Conservation (phyloP, 352 stramenopile genomes). For the Globisporangium perplexum region DNA sequence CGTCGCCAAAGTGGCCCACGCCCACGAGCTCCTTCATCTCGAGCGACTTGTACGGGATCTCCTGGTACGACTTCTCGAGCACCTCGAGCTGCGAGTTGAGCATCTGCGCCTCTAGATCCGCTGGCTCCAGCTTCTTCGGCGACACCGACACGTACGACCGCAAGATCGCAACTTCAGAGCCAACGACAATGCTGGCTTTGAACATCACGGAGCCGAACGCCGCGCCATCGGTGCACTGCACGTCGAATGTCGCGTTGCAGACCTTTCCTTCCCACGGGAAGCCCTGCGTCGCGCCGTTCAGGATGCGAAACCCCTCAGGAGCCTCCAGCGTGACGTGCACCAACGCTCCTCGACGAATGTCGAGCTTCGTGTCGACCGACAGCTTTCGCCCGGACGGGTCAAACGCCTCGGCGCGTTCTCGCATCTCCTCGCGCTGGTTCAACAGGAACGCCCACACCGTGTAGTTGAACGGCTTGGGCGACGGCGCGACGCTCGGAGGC, state of each 20-base stretch:
- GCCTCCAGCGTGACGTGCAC: conserved; percentile 70
- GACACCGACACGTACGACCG: conserved; percentile 73
- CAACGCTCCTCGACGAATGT: conserved; percentile 64
- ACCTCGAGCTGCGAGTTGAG: conserved; percentile 64
- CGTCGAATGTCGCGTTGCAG: conserved; percentile 46
- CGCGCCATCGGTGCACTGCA: conserved; percentile 50
- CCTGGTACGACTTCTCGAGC: conserved; percentile 65
- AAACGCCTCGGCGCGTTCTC: conserved; percentile 36
- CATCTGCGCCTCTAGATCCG: conserved; percentile 44
- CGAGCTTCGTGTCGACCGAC: conserved; percentile 57
- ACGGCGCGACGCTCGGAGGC: conserved; percentile 48
- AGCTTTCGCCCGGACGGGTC: conserved; percentile 32
- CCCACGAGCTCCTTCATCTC: conserved; percentile 75
- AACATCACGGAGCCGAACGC: conserved; percentile 62
- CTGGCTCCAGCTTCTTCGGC: conserved; percentile 22
- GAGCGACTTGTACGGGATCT: conserved; percentile 60
- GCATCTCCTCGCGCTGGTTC: conserved; percentile 63
- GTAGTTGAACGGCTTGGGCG: conserved; percentile 60
- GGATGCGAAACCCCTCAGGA: conserved; percentile 50
- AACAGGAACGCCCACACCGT: conserved; percentile 72
- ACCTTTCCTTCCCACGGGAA: conserved; percentile 73
- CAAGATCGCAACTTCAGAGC: conserved; percentile 58
- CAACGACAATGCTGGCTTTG: conserved; percentile 66
- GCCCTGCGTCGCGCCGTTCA: conserved; percentile 57
- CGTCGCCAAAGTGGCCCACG: conserved; percentile 74